Base-by-base conservation (phyloP, 352 stramenopile genomes). In the Phytophthora hybrid region DNA sequence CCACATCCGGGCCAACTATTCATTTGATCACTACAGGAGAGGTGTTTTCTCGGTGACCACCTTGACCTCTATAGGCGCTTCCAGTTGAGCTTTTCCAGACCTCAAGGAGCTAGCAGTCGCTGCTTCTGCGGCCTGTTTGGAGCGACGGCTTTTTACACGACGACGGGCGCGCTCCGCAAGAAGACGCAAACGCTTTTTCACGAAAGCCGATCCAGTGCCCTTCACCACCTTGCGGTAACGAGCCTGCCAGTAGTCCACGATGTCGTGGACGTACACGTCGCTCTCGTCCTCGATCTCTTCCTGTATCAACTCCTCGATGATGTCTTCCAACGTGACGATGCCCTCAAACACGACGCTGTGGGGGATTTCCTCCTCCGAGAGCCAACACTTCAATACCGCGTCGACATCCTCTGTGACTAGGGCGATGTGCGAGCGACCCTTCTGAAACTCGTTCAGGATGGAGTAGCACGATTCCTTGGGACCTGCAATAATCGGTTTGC, bases 261-360 rank as follows among this genome's bases (percentile, higher is more conserved):
- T 87, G 39, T 81, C 82, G 49, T 89, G 81, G 3, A 90, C 82
- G 55, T 89, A 93, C 44, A 91, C 74, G 64, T 96, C 95, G 49
- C 76, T 91, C 73, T 98, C 95, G 73, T 98, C 95, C 63, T 94
- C 87, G 66, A 98, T 98, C 61, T 97, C 86, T 69, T 98, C 91
- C 66, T 94, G 95, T 69, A 89, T 98, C 26, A 97, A 81, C 70
- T 96, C 87, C 71, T 98, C 95, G n/a, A 98, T 84, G 13, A 98
- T 83, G 73, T 98, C 93, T 80, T 98, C 93, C 49, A 98, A 89
- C 16, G 93, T 98, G 8, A 98, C 84, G 57, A 98, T 96, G 9
- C 95, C 95, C 9, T 95, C 73, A 51, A 98, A 90, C 26, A 87
- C 75, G 18, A 90, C 90, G 49, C 68, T 56, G 73, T 80, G 18